Evolutionary conservation across 495 filamentous ascomycete species (phyloP), one percentile per base, ranked within the genome.

Genomic region (Tuber indicum): DNA sequence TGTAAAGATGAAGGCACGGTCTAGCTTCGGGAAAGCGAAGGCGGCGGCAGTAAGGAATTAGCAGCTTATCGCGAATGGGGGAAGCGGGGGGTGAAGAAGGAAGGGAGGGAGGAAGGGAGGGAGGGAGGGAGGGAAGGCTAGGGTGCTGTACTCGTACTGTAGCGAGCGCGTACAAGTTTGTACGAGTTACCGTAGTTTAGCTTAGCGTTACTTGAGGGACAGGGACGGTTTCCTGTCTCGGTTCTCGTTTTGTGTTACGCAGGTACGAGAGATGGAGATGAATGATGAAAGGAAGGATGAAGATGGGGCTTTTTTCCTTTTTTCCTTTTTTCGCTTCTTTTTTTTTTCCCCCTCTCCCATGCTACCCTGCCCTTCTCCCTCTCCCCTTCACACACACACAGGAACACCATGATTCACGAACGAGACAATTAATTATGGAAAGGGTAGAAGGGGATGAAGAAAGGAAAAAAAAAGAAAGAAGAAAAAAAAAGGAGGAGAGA

Each of bases 151-250:
- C 32, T 0, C 32, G 32, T 32, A 32, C 32, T 1, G 32, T 74
- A 74, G 78, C 41, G 17, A 52, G 47, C 74, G 47, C 74, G 52
- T 80, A 80, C 76, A 32, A 32, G 39, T 41, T 3, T 41, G 39
- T 41, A 41, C 39, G 39, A 41, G 39, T 41, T 41, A 41, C 39
- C 39, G 78, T 74, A 80, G 78, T 77, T 80, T 73, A 71, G 72
- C 71, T 80, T 72, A 74, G 74, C 78, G 77, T 78, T 78, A 70
- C 73, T 77, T 76, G 78, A 76, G 62, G 77, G 78, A 78, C 78
- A 80, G 74, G 78, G 78, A 73, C 75, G 52, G 49, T 71, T 62
- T 42, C 73, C 52, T 73, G 58, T 75, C 75, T 71, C 73, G 75
- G 62, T 62, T 49, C 70, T 47, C 77, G 46, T 79, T 46, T 71